Conservation (phyloP, 2,329 filamentous ascomycete genomes). For the Geoglossum cookeanum region DNA sequence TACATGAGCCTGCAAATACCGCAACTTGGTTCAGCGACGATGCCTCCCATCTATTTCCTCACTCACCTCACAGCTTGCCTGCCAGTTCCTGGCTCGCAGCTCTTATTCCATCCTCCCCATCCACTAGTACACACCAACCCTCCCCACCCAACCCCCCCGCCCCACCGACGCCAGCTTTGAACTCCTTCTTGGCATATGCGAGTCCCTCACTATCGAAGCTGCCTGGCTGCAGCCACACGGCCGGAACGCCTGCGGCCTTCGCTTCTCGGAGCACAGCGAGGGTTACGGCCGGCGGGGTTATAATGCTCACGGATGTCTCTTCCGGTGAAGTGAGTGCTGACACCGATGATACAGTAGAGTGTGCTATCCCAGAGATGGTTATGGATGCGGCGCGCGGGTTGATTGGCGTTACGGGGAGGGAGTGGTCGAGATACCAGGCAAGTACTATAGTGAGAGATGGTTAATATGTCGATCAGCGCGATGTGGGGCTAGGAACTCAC, state of each 20-base stretch:
- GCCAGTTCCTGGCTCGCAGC: conserved; percentile 32
- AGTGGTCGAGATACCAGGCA: conserved; percentile 66
- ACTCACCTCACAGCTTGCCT: conserved; percentile 8
- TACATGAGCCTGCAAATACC: neutral
- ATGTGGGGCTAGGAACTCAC: conserved; percentile 25
- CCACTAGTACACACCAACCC: conserved; percentile 77
- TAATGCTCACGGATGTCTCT: conserved; percentile 62
- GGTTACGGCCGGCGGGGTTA: conserved; percentile 70
- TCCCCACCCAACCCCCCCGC: conserved; percentile 36
- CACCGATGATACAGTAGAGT: conserved; percentile 47
- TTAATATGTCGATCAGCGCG: conserved; percentile 2
- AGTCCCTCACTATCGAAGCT: conserved; percentile 67
- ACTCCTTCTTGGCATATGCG: conserved; percentile 47
- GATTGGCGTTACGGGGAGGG: conserved; percentile 60
- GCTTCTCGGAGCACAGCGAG: conserved; percentile 59
- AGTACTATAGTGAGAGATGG: conserved; percentile 41
- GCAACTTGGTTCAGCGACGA: neutral
- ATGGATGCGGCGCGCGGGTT: conserved; percentile 56
- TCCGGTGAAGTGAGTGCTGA: conserved; percentile 43
- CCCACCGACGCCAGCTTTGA: conserved; percentile 47
- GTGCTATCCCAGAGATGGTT: conserved; percentile 34
- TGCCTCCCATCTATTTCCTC: neutral
- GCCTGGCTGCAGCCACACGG: conserved; percentile 82
- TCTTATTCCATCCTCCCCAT: conserved; percentile 49
- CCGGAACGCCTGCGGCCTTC: conserved; percentile 47